phyloP scores from a whole-genome alignment of 2,329 filamentous ascomycete species.

The Dothiorella sarmentorum region DNA sequence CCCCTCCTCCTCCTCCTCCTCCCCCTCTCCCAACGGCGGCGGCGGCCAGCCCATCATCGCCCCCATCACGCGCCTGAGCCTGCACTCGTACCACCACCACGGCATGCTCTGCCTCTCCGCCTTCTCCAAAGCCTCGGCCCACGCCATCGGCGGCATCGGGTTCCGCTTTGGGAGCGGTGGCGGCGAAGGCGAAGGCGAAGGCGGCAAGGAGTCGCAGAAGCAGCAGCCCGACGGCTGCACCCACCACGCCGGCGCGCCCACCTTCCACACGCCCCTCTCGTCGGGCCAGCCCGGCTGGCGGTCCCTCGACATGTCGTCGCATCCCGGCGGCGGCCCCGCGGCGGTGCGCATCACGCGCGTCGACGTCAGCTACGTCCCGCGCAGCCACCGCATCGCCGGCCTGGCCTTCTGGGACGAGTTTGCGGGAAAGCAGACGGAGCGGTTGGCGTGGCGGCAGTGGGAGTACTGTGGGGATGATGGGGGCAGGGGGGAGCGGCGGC shows the following conservation, averaged over 20 bases:
- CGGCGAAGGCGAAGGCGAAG: constrained; percentile 17
- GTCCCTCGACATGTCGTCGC: constrained; percentile 8
- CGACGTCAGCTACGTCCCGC: constrained; percentile 28
- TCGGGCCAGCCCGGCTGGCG: neutral
- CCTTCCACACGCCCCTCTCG: neutral
- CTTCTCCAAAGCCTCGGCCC: constrained; percentile 22
- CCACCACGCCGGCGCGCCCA: constrained; percentile 24
- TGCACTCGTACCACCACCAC: constrained; percentile 27
- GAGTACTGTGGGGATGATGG: constrained; percentile 11
- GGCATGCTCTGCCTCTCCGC: constrained; percentile 21
- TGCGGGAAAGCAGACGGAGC: constrained; percentile 21
- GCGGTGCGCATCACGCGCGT: constrained; percentile 27
- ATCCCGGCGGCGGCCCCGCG: neutral
- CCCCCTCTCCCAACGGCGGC: neutral
- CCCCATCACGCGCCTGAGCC: constrained; percentile 22
- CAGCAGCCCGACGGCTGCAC: constrained; percentile 24
- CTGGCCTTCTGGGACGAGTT: constrained; percentile 27
- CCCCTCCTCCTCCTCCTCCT: neutral
- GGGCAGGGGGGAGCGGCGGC: constrained; percentile 21
- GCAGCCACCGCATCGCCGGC: constrained; percentile 26
- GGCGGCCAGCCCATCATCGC: no score
- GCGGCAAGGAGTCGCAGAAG: no score
- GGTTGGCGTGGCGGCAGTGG: constrained; percentile 28
- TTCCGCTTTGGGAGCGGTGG: constrained; percentile 18
- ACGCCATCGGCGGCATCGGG: constrained; percentile 27